Conservation (phyloP, 148 eudicot species). For the Silene conica region DNA sequence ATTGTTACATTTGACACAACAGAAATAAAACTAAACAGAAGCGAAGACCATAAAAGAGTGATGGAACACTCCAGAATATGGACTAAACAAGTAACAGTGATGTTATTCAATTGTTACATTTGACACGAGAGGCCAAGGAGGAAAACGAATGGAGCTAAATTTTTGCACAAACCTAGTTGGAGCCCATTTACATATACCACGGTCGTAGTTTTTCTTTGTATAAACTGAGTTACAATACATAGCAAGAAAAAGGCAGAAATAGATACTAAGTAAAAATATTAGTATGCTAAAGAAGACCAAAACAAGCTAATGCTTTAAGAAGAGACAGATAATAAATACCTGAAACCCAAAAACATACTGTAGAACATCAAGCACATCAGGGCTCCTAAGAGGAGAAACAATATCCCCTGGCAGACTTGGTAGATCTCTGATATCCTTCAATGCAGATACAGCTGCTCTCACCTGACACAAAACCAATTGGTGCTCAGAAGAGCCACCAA, state of each 20-base stretch:
- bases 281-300: background rate
- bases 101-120: background rate
- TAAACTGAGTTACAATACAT: background rate
- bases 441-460: conserved; percentile 72
- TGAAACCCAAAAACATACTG: conserved; percentile 97
- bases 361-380: conserved; percentile 85
- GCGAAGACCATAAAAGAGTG: background rate
- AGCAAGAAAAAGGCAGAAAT: background rate
- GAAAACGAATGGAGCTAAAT: background rate
- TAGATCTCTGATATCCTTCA: conserved; percentile 59
- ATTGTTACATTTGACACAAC: too few relatives aligned
- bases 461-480: conserved; percentile 47
- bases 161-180: background rate
- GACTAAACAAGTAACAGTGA: background rate
- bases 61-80: background rate
- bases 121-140: background rate
- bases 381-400: conserved; percentile 57
- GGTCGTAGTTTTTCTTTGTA: conserved; percentile 1
- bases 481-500: conserved; percentile 11
- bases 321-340: conserved; percentile 35
- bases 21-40: background rate
- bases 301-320: conserved; percentile 8
- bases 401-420: conserved; percentile 69
- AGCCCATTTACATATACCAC: background rate
- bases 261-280: background rate